Evolutionary conservation across 306 rosid species (phyloP).

Genomic region (Quercus berberidifolia): DNA sequence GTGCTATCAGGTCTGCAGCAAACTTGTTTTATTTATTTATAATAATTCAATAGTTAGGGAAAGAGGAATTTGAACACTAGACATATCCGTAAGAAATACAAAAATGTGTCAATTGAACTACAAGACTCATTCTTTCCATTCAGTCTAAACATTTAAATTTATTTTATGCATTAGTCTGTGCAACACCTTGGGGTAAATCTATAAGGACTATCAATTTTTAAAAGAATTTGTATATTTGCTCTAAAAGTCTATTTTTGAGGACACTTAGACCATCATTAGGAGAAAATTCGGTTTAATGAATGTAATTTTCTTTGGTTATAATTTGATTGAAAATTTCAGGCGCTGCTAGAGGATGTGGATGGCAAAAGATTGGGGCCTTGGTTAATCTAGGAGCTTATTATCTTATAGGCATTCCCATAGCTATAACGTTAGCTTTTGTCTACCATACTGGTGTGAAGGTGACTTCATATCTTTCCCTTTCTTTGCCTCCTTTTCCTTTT

Average conservation of each 20-base stretch:
- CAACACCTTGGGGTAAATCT: too few relatives aligned
- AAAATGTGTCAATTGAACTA: too few relatives aligned
- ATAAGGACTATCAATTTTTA: neutral
- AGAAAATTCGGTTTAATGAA: neutral
- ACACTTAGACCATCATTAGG: neutral
- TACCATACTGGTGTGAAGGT: slow-evolving; percentile 43
- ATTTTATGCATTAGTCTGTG: neutral
- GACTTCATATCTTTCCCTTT: too few relatives aligned
- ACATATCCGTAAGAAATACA: too few relatives aligned
- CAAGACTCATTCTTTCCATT: neutral
- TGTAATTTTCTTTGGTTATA: neutral
- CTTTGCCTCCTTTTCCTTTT: neutral
- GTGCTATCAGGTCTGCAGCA: slow-evolving; percentile 33
- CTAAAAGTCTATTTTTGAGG: too few relatives aligned
- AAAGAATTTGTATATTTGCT: too few relatives aligned
- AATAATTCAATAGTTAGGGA: too few relatives aligned
- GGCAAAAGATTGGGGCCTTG: slow-evolving; percentile 41
- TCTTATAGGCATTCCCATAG: slow-evolving; percentile 28
- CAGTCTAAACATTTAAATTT: neutral
- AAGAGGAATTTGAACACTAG: too few relatives aligned
- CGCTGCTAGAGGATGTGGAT: slow-evolving; percentile 32
- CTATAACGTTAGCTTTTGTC: slow-evolving; percentile 30
- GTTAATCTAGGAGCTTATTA: slow-evolving; percentile 42
- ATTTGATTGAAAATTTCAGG: slow-evolving; percentile 12
- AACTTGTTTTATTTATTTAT: neutral